These are phyloP conservation scores for Plectranthus barbatus DNA, from an alignment of 257 asterid genomes.

Conservation along the genomic window DNA sequence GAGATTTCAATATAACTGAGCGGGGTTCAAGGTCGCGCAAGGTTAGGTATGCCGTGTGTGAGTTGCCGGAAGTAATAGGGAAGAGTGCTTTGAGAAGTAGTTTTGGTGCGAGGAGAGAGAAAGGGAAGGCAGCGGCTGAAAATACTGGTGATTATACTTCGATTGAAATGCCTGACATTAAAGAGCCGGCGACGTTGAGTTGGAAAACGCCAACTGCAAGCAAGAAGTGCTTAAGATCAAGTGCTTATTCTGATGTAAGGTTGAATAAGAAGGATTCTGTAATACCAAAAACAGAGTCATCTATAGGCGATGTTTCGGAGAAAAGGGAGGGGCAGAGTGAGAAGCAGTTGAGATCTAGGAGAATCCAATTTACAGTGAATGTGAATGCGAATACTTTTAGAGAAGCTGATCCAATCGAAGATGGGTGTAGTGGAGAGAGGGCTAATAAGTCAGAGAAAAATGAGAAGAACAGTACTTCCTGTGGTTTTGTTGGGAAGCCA, in stretches of 20 bases:
- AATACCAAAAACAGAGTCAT: background rate
- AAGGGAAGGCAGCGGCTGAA: conserved; percentile 6
- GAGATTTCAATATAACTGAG: background rate
- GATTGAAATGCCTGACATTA: background rate
- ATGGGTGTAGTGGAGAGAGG: background rate
- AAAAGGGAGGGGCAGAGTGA: conserved; percentile 22
- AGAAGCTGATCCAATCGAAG: background rate
- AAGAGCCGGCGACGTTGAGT: background rate
- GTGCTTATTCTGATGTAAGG: background rate
- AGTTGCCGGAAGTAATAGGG: background rate
- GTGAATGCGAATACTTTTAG: conserved; percentile 11
- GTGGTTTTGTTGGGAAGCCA: conserved; percentile 58
- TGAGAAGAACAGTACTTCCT: conserved; percentile 13
- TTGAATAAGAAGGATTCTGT: background rate
- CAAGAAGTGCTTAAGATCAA: too few relatives aligned
- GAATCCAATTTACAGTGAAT: conserved; percentile 11
- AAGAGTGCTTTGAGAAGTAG: background rate
- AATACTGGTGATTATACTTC: background rate
- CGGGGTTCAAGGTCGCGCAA: conserved; percentile 16
- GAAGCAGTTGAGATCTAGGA: conserved; percentile 44
- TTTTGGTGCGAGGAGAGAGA: background rate
- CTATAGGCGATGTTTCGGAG: conserved; percentile 5
- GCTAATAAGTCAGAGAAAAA: conserved; percentile 11
- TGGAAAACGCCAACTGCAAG: conserved; percentile 1
- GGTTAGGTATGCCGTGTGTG: background rate